These are phyloP conservation scores for Piloderma croceum DNA, from an alignment of 768 basidiomycete genomes.

Conservation along the genomic window DNA sequence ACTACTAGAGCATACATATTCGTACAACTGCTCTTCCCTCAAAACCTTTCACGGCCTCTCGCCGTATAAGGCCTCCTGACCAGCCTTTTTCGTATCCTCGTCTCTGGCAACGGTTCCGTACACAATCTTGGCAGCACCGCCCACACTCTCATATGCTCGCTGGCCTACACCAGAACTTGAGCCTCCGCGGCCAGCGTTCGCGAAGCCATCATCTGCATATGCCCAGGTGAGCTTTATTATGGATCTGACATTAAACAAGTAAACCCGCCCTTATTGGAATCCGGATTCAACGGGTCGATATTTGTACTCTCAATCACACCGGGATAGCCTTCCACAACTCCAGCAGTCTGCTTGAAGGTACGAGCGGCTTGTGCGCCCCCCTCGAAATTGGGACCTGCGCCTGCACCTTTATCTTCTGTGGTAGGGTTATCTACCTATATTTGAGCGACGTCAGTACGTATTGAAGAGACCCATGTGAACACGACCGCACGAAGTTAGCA, in stretches of 20 bases:
- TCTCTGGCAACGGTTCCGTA: constrained; percentile 34
- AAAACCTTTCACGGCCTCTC: too few species aligned
- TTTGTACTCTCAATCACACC: constrained; percentile 52
- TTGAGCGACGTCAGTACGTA: neutral
- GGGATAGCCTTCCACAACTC: constrained; percentile 48
- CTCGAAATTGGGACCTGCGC: constrained; percentile 34
- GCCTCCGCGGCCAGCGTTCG: constrained; percentile 24
- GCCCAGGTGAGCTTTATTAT: neutral
- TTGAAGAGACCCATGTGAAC: neutral
- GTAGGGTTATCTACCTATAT: constrained; percentile 38
- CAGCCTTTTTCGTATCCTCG: constrained; percentile 27
- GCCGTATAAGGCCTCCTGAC: constrained; percentile 23
- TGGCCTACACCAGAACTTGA: constrained; percentile 12
- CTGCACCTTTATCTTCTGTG: constrained; percentile 33
- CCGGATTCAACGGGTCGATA: constrained; percentile 47
- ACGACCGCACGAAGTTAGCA: constrained; percentile 38
- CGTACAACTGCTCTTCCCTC: too few species aligned
- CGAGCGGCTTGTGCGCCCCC: constrained; percentile 36
- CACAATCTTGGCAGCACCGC: constrained; percentile 31
- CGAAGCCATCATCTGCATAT: constrained; percentile 37
- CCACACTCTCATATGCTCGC: constrained; percentile 24
- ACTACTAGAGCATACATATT: too few species aligned
- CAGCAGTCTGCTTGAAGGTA: constrained; percentile 36
- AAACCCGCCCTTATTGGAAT: constrained; percentile 35
- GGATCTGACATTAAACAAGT: neutral